These are phyloP conservation scores for Metarhizium anisopliae DNA, from an alignment of 2,329 filamentous ascomycete genomes.

Conservation along the genomic window DNA sequence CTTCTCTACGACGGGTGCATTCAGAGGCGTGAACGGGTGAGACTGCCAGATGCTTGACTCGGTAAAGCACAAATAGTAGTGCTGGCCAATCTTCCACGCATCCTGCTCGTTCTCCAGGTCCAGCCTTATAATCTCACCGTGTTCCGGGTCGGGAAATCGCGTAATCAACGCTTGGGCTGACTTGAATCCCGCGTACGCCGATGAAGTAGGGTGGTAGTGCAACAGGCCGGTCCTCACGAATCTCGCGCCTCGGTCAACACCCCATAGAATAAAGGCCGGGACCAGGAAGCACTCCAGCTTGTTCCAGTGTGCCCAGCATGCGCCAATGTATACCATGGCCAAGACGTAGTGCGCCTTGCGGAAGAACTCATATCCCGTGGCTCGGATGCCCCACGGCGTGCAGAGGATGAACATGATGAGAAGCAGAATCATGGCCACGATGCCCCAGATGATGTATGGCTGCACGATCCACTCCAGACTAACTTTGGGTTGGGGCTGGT, in stretches of 20 bases:
- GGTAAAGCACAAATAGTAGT: constrained; percentile 63
- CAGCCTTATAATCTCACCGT: constrained; percentile 55
- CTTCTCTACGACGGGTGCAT: constrained; percentile 34
- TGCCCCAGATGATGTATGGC: constrained; percentile 64
- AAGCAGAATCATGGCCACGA: constrained; percentile 58
- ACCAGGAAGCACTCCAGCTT: constrained; percentile 60
- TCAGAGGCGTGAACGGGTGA: constrained; percentile 61
- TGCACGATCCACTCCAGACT: constrained; percentile 50
- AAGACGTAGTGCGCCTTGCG: constrained; percentile 65
- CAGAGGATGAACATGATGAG: constrained; percentile 53
- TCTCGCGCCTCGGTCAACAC: constrained; percentile 52
- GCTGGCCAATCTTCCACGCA: constrained; percentile 58
- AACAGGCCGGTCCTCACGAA: constrained; percentile 49
- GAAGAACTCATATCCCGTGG: constrained; percentile 71
- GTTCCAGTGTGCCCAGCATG: constrained; percentile 68
- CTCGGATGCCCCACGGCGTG: constrained; percentile 45
- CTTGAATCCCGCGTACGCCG: constrained; percentile 41
- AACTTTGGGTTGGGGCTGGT: constrained; percentile 60
- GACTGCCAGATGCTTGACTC: constrained; percentile 62
- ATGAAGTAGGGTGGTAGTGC: constrained; percentile 44
- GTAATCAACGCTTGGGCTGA: constrained; percentile 35
- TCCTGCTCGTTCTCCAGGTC: constrained; percentile 55
- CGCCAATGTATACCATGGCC: constrained; percentile 65
- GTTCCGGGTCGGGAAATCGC: constrained; percentile 44
- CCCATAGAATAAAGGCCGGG: constrained; percentile 55